A percentile compares a stretch with the other conserved stretches of the same genome.
Conservation (phyloP, 805 yeast species). For the Cyberlindnera mycetangii region DNA sequence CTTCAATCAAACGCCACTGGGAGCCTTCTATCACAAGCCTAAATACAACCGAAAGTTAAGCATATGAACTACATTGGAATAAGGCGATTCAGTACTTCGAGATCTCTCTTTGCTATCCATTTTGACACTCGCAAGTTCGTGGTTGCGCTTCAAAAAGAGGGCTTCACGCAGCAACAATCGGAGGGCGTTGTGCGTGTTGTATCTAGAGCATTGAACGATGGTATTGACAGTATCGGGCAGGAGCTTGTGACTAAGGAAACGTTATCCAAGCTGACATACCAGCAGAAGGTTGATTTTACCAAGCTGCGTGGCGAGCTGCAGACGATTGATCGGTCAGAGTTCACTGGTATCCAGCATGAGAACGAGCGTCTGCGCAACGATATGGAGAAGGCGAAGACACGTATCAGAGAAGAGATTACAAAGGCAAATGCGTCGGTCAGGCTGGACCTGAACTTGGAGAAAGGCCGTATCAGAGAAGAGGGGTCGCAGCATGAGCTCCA, state of each 20-base stretch:
- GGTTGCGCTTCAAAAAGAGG: conserved; percentile 44
- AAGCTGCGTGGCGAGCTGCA: conserved; percentile 90
- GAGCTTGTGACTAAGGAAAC: conserved; percentile 85
- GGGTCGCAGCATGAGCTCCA: conserved; percentile 88
- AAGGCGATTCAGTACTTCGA: conserved; percentile 4
- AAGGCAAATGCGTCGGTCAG: conserved; percentile 88
- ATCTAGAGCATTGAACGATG: conserved; percentile 72
- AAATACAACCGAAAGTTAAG: neutral
- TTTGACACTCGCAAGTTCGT: conserved; percentile 29
- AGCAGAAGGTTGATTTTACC: conserved; percentile 95
- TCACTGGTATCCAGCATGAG: conserved; percentile 76
- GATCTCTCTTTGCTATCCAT: conserved; percentile 12
- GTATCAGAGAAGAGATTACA: conserved; percentile 86
- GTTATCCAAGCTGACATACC: conserved; percentile 81
- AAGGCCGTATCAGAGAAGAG: conserved; percentile 94
- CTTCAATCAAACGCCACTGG: no score
- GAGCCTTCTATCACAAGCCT: no score
- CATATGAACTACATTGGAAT: conserved; percentile 2
- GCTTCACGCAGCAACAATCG: conserved; percentile 74
- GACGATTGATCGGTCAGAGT: conserved; percentile 82
- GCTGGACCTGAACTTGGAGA: conserved; percentile 86
- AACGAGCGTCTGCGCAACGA: conserved; percentile 83
- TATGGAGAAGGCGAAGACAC: conserved; percentile 79
- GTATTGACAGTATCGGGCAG: conserved; percentile 68
- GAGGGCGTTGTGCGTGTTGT: conserved; percentile 75